Evolutionary conservation across 495 filamentous ascomycete genomes (phyloP).

Genomic region (Penicillium samsonianum): DNA sequence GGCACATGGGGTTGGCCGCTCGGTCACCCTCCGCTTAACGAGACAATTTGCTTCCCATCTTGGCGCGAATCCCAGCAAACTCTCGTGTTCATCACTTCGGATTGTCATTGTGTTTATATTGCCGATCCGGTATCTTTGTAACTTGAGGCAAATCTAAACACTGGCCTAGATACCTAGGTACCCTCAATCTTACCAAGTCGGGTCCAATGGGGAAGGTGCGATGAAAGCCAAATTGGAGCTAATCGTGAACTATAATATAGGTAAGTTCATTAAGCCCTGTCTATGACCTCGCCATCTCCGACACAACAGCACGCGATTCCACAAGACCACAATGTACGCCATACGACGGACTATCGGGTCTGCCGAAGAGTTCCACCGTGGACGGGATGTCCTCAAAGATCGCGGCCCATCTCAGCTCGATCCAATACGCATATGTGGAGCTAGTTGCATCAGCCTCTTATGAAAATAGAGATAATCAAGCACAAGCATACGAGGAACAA

Average conservation of each 20-base stretch:
- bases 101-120: slow-evolving; percentile 22
- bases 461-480: not conserved
- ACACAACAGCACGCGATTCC: slow-evolving; percentile 8
- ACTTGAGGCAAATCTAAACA: slow-evolving; percentile 4
- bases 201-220: not conserved
- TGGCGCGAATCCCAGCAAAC: slow-evolving; percentile 21
- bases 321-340: not conserved
- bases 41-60: slow-evolving; percentile 14
- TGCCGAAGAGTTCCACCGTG: slow-evolving; percentile 2
- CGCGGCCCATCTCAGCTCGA: slow-evolving; percentile 6
- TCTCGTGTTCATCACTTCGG: slow-evolving; percentile 16
- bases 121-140: slow-evolving; percentile 21
- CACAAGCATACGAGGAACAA: slow-evolving; percentile 3
- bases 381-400: slow-evolving; percentile 1
- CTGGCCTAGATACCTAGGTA: not conserved
- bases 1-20: slow-evolving; percentile 24
- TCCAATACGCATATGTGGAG: slow-evolving; percentile 1
- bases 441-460: not conserved
- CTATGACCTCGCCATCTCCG: not conserved
- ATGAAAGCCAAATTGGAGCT: not conserved
- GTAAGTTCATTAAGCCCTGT: not conserved
- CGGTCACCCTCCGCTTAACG: slow-evolving; percentile 19
- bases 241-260: not conserved
- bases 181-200: not conserved
- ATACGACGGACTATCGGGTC: slow-evolving; percentile 1